These are phyloP conservation scores for Neurospora sp. DNA, from an alignment of 495 filamentous ascomycete genomes.

Conservation along the genomic window DNA sequence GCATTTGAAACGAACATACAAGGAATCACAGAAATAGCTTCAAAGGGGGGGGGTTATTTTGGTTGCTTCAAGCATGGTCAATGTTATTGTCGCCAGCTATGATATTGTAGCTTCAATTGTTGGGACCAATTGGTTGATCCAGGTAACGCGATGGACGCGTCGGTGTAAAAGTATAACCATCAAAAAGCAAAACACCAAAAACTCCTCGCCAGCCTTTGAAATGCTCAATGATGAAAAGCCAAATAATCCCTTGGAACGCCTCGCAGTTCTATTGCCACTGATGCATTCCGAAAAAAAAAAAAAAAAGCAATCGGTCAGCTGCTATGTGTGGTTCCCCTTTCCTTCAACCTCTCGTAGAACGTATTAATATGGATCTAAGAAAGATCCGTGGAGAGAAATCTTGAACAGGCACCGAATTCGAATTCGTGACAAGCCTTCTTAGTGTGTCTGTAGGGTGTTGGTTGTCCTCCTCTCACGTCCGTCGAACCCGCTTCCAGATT, in stretches of 20 bases:
- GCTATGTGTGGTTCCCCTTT: neutral
- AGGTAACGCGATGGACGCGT: neutral
- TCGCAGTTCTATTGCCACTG: neutral
- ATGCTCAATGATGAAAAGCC: neutral
- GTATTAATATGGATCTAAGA: neutral
- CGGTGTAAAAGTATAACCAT: neutral
- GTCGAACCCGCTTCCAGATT: conserved; percentile 28
- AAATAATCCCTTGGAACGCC: neutral
- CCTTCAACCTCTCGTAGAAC: neutral
- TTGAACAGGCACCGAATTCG: no score
- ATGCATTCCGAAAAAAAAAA: neutral
- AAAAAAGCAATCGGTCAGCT: neutral
- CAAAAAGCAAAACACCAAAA: neutral
- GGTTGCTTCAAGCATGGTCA: neutral
- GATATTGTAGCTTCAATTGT: neutral
- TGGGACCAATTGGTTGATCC: neutral
- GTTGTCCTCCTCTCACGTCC: conserved; percentile 7
- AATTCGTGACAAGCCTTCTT: no score
- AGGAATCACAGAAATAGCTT: neutral
- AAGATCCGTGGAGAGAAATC: neutral
- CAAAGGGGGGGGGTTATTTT: no score
- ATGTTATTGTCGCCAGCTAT: neutral
- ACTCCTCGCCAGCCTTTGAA: neutral
- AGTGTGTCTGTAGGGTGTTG: neutral
- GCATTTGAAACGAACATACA: neutral